phyloP scores from a whole-genome alignment of 257 asterid genomes.

The Haberlea rhodopensis region DNA sequence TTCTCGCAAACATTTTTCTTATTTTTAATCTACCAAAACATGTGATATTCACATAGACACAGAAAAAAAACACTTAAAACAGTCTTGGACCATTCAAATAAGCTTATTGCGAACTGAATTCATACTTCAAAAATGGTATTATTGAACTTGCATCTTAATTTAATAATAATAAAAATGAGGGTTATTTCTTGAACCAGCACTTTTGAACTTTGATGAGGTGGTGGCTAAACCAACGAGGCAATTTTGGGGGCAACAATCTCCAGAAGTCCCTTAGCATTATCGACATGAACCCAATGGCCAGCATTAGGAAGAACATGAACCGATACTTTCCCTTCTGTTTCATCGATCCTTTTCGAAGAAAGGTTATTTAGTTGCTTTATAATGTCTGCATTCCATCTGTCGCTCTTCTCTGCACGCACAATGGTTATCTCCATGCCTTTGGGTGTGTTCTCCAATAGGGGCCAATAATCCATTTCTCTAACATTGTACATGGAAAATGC shows the following conservation, averaged over 20 bases:
- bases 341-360: conserved; percentile 36
- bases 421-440: conserved; percentile 64
- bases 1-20: no score
- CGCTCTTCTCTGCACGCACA: conserved; percentile 85
- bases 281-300: conserved; percentile 98
- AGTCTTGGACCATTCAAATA: no score
- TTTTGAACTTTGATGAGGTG: not conserved
- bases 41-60: no score
- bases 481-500: conserved; percentile 16
- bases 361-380: conserved; percentile 52
- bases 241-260: conserved; percentile 73
- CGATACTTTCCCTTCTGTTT: conserved; percentile 54
- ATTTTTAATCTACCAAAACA: no score
- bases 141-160: not conserved
- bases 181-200: not conserved
- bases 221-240: conserved; percentile 48
- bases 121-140: no score
- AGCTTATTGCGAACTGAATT: no score
- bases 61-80: no score
- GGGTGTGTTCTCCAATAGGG: conserved; percentile 65
- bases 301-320: conserved; percentile 72
- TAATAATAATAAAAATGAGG: not conserved
- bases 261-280: conserved; percentile 89
- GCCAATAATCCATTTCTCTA: conserved; percentile 80
- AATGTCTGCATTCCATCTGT: conserved; percentile 65